Base-by-base conservation (phyloP, 208 protist genomes). In the Wallacemonas rigidus region DNA sequence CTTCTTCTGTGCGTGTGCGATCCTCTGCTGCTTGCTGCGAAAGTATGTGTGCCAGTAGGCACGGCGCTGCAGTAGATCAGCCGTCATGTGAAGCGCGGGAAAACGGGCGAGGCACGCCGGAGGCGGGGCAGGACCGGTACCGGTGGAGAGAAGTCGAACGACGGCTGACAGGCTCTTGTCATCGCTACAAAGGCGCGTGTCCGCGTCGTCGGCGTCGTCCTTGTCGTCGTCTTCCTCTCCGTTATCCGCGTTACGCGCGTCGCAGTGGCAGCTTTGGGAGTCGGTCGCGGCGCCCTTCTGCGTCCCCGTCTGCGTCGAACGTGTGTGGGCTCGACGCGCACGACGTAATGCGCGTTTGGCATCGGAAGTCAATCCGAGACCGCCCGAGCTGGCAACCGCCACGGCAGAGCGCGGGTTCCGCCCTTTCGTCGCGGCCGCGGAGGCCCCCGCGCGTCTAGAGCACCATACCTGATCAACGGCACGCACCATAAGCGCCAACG, bases 1-100 rank as follows among this genome's bases (percentile, higher is more conserved):
- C 43, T 65, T 65, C 7, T 38, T 51, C 40, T 17, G 38, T 3
- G 14, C 43, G 26, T 48, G 60, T 6, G 40, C 40, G 15, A 12
- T 41, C 17, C 50, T 44, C 40, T 50, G 60, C 41, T 65, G 60
- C 60, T 65, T 65, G 60, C 36, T 17, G 38, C 60, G 60, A 41
- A 65, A 65, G 60, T 53, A 48, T 1, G 41, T 26, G n/a, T 44
- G 12, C 60, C 60, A 65, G 60, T 65, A 65, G n/a, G 40, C 14
- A 12, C 26, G 60, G 3, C 60, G 60, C 43, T 65, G 41, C 3
- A 65, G 60, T 11, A 65, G 43, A 26, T 65, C 60, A 48, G 41
- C 7, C 15, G 17, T 35, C 7, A 50, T 9, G 43, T 65, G 60
- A 3, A 65, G 60, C 12, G 40, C 40, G 15, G 60, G 60, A 38